These are phyloP conservation scores for Xylariaceae sp. DNA, from an alignment of 2,329 filamentous ascomycete species.

Conservation along the genomic window DNA sequence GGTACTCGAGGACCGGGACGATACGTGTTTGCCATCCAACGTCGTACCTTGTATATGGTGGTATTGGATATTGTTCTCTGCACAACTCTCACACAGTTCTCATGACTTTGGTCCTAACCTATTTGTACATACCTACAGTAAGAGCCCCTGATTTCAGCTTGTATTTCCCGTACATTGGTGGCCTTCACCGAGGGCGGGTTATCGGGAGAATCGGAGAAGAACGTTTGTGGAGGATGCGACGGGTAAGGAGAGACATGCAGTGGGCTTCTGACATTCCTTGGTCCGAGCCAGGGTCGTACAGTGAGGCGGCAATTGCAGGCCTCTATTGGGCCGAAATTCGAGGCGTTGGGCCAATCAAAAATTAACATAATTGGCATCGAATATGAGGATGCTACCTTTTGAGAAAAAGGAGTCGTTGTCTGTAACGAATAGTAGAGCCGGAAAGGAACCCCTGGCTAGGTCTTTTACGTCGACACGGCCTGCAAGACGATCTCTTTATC, in stretches of 20 bases:
- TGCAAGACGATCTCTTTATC: neutral
- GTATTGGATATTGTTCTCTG: too few species aligned
- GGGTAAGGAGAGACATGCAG: conserved; percentile 30
- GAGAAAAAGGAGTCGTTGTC: conserved; percentile 2
- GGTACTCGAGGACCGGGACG: too few species aligned
- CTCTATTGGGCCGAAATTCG: conserved; percentile 17
- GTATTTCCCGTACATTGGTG: too few species aligned
- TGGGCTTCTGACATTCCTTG: conserved; percentile 3
- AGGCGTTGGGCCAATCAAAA: conserved; percentile 20
- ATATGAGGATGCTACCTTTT: neutral
- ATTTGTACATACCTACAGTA: too few species aligned
- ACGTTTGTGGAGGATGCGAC: conserved; percentile 5
- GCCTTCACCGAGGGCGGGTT: too few species aligned
- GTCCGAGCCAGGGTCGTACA: too few species aligned
- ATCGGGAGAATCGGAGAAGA: neutral
- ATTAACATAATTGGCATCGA: neutral
- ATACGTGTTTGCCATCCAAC: neutral
- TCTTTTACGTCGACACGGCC: conserved; percentile 8
- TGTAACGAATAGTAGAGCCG: conserved; percentile 2
- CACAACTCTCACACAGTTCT: too few species aligned
- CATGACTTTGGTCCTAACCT: too few species aligned
- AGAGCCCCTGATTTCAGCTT: too few species aligned
- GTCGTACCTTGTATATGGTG: neutral
- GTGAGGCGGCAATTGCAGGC: neutral
- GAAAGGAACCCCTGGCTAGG: conserved; percentile 5